These are phyloP conservation scores for Linnemannia hyalina DNA, from an alignment of 192 early-diverging fungal species.

Conservation along the genomic window DNA sequence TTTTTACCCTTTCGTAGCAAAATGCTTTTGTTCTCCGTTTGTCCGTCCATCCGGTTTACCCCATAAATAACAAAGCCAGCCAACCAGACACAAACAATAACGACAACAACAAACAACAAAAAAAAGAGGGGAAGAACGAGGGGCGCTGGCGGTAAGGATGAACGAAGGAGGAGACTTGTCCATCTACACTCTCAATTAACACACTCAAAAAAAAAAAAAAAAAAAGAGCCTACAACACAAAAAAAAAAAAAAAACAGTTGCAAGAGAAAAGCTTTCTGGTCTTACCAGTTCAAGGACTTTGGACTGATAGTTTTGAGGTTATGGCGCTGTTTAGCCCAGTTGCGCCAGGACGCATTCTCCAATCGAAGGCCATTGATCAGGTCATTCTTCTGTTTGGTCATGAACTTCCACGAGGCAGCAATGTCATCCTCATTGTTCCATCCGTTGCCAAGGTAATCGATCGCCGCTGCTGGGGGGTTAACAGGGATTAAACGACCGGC, in stretches of 20 bases:
- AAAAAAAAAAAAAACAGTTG: background rate
- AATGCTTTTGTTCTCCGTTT: background rate
- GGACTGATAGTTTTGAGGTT: constrained; percentile 69
- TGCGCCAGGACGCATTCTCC: constrained; percentile 79
- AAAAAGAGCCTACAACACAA: background rate
- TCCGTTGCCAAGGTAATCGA: constrained; percentile 70
- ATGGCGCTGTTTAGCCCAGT: constrained; percentile 74
- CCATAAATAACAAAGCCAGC: background rate
- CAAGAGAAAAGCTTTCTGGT: background rate
- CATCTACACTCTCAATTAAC: background rate
- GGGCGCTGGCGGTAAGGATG: background rate
- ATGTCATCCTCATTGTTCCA: constrained; percentile 72
- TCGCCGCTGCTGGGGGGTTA: constrained; percentile 57
- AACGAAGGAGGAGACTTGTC: background rate
- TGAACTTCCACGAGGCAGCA: constrained; percentile 70
- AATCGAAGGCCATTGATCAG: constrained; percentile 70
- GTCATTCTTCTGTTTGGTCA: constrained; percentile 74
- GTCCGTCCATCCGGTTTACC: background rate
- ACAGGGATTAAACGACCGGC: constrained; percentile 49
- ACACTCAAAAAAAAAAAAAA: background rate
- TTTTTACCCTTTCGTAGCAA: background rate
- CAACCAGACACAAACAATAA: constrained; percentile 13
- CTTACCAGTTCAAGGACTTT: constrained; percentile 69
- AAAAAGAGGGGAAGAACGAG: background rate
- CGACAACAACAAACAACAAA: background rate